Evolutionary conservation across 805 yeast species (phyloP).

Genomic region (Nakazawaea sp.): DNA sequence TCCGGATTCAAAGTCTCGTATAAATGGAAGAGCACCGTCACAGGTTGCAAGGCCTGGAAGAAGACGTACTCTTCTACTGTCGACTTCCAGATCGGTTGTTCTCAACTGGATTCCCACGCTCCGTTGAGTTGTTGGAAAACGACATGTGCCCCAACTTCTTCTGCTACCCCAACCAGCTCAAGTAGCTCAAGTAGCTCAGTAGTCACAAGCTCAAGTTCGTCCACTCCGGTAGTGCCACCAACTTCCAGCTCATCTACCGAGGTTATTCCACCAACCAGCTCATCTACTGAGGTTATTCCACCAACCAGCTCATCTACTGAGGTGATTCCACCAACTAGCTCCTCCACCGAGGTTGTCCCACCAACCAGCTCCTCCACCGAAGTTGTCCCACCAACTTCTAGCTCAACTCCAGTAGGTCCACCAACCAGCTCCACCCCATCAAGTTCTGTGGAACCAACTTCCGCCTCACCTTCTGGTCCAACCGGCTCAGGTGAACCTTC

Average conservation of each 20-base stretch:
- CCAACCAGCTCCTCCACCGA: not conserved
- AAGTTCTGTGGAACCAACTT: not conserved
- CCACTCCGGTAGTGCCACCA: not conserved
- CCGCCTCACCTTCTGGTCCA: not conserved
- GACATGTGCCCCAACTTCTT: slow-evolving; percentile 1
- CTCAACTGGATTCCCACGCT: not conserved
- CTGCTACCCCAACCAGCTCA: not conserved
- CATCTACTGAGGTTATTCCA: not conserved
- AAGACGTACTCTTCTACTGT: not conserved
- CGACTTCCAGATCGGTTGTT: slow-evolving; percentile 4
- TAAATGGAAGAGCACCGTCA: not conserved
- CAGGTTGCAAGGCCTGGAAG: slow-evolving; percentile 1
- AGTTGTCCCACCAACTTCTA: not conserved
- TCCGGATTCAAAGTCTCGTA: slow-evolving; percentile 2
- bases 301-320: not conserved
- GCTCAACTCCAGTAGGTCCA: not conserved
- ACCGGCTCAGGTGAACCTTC: not conserved
- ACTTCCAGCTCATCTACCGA: not conserved
- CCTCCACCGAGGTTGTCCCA: not conserved
- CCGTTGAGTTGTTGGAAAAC: slow-evolving; percentile 4
- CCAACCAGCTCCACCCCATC: slow-evolving; percentile 1
- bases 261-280: not conserved
- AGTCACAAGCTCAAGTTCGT: not conserved
- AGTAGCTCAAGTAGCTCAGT: not conserved
- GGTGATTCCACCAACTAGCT: not conserved